These are phyloP conservation scores for Populus hybrid DNA, from an alignment of 441 rosid species.

Conservation along the genomic window DNA sequence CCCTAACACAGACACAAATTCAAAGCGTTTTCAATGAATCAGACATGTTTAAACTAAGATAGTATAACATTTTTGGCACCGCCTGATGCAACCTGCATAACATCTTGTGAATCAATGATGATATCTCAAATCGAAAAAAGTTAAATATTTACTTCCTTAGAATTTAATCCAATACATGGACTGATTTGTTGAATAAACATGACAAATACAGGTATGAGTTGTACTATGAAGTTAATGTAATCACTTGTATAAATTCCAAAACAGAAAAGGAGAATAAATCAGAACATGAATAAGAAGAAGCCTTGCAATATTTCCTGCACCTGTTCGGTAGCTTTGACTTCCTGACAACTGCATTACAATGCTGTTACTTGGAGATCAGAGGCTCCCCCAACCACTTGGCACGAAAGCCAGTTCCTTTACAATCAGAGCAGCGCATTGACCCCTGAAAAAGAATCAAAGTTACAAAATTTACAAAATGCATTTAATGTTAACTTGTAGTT, in stretches of 20 bases:
- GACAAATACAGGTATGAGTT: neutral
- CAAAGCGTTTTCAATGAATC: neutral
- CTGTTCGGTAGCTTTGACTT: neutral
- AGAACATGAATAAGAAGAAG: neutral
- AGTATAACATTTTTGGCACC: neutral
- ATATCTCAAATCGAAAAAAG: neutral
- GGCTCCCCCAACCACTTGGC: slow-evolving; percentile 93
- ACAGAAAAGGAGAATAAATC: slow-evolving; percentile 5
- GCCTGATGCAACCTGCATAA: neutral
- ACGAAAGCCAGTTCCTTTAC: slow-evolving; percentile 94
- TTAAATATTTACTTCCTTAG: neutral
- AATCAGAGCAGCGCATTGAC: slow-evolving; percentile 58
- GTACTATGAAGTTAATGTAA: neutral
- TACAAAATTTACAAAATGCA: neutral
- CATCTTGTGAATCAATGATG: neutral
- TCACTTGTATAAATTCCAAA: slow-evolving; percentile 10
- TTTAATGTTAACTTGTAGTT: neutral
- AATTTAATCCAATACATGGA: neutral
- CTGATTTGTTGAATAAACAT: neutral
- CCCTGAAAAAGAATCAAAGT: slow-evolving; percentile 41
- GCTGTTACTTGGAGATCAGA: slow-evolving; percentile 44
- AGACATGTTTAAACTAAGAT: neutral
- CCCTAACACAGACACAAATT: neutral
- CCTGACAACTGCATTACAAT: neutral
- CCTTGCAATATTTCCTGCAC: neutral